Conservation (phyloP, 2,329 filamentous ascomycete genomes). For the Metarhizium brunneum region DNA sequence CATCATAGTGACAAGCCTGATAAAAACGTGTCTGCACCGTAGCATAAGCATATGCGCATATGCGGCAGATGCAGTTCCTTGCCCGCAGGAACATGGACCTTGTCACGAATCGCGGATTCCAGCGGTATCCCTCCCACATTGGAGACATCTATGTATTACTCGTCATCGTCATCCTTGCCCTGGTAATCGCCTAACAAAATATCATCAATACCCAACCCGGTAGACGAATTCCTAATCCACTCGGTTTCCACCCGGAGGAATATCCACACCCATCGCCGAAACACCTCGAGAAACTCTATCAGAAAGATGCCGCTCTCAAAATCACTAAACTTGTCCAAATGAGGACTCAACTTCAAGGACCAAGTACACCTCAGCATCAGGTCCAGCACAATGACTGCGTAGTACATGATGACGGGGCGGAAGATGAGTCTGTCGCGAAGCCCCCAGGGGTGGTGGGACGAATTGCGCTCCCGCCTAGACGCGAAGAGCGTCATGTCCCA, state of each 20-base stretch:
- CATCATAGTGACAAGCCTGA: no score
- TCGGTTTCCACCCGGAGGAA: slow-evolving; percentile 94
- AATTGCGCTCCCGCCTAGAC: slow-evolving; percentile 42
- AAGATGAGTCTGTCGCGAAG: slow-evolving; percentile 69
- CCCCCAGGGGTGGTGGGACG: slow-evolving; percentile 63
- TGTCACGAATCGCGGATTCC: background rate
- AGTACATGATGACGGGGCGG: slow-evolving; percentile 66
- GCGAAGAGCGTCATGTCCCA: slow-evolving; percentile 89
- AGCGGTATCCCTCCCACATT: background rate
- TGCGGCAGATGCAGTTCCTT: background rate
- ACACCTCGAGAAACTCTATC: slow-evolving; percentile 78
- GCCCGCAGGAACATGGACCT: background rate
- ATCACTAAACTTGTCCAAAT: slow-evolving; percentile 75
- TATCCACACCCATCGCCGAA: slow-evolving; percentile 91
- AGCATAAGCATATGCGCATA: no score
- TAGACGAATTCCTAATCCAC: slow-evolving; percentile 56
- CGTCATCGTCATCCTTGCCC: slow-evolving; percentile 41
- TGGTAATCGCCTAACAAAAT: slow-evolving; percentile 66
- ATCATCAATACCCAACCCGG: slow-evolving; percentile 53
- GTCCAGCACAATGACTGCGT: slow-evolving; percentile 69
- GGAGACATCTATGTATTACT: slow-evolving; percentile 12
- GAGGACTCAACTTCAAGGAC: slow-evolving; percentile 77
- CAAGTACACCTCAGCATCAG: slow-evolving; percentile 80
- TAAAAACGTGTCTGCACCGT: background rate
- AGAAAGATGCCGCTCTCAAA: slow-evolving; percentile 83